Percentiles rank a stretch among this genome's conserved stretches.
Evolutionary conservation across 73 alveolate genomes (phyloP).

Genomic region (Blepharisma stoltei): DNA sequence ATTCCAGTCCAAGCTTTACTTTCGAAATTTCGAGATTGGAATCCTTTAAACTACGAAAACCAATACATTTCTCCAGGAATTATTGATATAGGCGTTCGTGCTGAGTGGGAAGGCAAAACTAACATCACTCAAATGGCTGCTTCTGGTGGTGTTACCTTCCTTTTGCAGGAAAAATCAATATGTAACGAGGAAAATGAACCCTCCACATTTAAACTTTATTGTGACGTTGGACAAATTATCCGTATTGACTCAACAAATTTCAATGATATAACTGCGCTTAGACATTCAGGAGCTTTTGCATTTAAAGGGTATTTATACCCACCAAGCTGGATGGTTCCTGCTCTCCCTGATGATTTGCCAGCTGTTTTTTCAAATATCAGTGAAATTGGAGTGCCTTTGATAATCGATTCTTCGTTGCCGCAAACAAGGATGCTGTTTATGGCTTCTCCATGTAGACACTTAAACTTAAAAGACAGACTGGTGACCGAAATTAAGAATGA

Average conservation of each 20-base stretch:
- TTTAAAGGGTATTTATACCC: slow-evolving; percentile 18
- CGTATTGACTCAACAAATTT: neutral
- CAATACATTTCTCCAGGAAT: slow-evolving; percentile 26
- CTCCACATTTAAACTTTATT: neutral
- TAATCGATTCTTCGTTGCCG: too few relatives aligned
- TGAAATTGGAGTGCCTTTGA: too few relatives aligned
- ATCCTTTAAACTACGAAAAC: neutral
- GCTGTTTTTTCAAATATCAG: too few relatives aligned
- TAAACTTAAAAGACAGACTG: too few relatives aligned
- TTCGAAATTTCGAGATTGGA: slow-evolving; percentile 6
- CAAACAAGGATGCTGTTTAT: too few relatives aligned
- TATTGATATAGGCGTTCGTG: neutral
- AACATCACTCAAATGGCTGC: slow-evolving; percentile 5
- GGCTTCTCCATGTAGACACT: too few relatives aligned
- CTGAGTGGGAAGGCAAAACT: neutral
- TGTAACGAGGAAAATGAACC: neutral
- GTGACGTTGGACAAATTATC: slow-evolving; percentile 9
- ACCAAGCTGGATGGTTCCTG: neutral
- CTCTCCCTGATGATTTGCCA: neutral
- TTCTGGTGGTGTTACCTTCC: slow-evolving; percentile 7
- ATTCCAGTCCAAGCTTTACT: neutral
- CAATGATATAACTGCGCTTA: too few relatives aligned
- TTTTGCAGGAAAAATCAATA: neutral
- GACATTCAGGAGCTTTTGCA: neutral
- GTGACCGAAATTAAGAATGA: too few relatives aligned